Percentiles rank a stretch among this genome's conserved stretches.
phyloP scores from a whole-genome alignment of 371 early-diverging fungal species.

The Mucor lusitanicus region DNA sequence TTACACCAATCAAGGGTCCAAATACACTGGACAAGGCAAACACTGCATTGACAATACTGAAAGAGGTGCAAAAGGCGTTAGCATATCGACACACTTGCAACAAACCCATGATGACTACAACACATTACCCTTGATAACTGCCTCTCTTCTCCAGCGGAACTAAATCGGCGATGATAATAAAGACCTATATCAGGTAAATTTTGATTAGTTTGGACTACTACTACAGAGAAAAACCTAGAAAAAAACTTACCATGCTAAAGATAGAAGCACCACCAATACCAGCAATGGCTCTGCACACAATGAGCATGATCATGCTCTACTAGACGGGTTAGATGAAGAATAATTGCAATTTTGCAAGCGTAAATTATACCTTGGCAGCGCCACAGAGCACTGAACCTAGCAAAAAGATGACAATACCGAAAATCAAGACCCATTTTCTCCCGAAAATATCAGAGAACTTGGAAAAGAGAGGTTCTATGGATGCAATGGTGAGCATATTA shows the following conservation, averaged over 20 bases:
- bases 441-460: slow-evolving; percentile 78
- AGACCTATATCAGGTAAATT: slow-evolving; percentile 28
- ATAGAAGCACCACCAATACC: slow-evolving; percentile 72
- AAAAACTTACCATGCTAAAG: slow-evolving; percentile 35
- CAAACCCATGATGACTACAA: too few species aligned
- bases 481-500: slow-evolving; percentile 72
- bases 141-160: slow-evolving; percentile 58
- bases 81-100: background rate
- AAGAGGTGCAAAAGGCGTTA: background rate
- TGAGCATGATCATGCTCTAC: slow-evolving; percentile 62
- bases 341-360: slow-evolving; percentile 25
- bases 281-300: slow-evolving; percentile 60
- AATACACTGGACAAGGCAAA: slow-evolving; percentile 51
- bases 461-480: slow-evolving; percentile 54
- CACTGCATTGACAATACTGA: slow-evolving; percentile 44
- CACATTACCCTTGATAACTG: slow-evolving; percentile 52
- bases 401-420: slow-evolving; percentile 61
- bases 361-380: slow-evolving; percentile 38
- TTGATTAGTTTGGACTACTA: slow-evolving; percentile 20
- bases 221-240: slow-evolving; percentile 59
- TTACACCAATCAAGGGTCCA: slow-evolving; percentile 52
- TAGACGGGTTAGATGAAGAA: slow-evolving; percentile 66
- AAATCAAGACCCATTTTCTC: slow-evolving; percentile 61
- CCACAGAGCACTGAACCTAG: slow-evolving; percentile 66
- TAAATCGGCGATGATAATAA: slow-evolving; percentile 67